Evolutionary conservation across 345 rosid genomes (phyloP), one percentile per base, ranked within the genome.

Genomic region (Rhodomyrtus tomentosa): DNA sequence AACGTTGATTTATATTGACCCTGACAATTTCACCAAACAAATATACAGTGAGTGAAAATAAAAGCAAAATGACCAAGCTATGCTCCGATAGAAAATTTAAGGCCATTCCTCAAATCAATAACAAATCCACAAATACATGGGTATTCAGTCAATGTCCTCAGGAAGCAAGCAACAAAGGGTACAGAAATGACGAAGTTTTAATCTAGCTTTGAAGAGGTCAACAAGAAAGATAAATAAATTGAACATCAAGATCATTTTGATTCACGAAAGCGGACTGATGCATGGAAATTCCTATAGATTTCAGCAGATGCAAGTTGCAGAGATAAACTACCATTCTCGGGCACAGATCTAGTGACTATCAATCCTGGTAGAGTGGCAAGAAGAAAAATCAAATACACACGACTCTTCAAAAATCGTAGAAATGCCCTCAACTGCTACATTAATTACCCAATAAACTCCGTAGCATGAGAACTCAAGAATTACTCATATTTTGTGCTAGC

Each of bases 1-100:
- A 96, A 88, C 20, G 99, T 96, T 16, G 99, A 96, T 89, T 95
- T 96, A 85, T 96, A 96, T 91, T 96, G 99, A 80, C 99, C 98
- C 99, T 96, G 96, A 85, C 84, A 83, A 88, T 83, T 62, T 84
- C 55, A 81, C 80, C 48, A 50, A 36, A 72, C 32, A 42, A 56
- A 14, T 38, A 52, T 54, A 82, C 50, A 27, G 54, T 52, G 45
- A 12, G 76, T 49, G 82, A 55, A 80, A n/a, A 56, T 45, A 51
- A 79, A 72, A 76, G 58, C 16, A 0, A 79, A 38, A 45, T 25
- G 79, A 73, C 18, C 36, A 38, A 62, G 49, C 25, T n/a, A 80
- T 48, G 9, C 10, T 59, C 56, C 55, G 14, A n/a, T 58, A 68
- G 62, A 53, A 55, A 51, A 24, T 56, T 50, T 56, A 16, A 50